These are phyloP conservation scores for Cryphonectria nitschkei DNA, from an alignment of 2,329 filamentous ascomycete genomes.

Conservation along the genomic window DNA sequence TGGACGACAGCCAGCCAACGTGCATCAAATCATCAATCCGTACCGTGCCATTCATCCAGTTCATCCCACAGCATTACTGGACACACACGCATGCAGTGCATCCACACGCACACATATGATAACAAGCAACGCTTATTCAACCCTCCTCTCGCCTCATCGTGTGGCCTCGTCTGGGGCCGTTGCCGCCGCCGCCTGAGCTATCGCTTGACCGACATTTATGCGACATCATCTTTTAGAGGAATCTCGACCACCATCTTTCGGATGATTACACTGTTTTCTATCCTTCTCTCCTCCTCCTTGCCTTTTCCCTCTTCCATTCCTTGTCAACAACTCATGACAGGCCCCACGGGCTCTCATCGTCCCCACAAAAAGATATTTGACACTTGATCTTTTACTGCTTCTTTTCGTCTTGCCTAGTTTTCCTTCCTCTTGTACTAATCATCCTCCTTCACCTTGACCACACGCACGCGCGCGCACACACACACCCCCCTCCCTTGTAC, in stretches of 20 bases:
- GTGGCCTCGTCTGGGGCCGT: neutral
- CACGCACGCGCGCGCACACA: too few species aligned
- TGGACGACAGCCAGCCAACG: neutral
- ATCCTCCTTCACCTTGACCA: neutral
- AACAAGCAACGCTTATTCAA: too few species aligned
- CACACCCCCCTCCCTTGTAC: neutral
- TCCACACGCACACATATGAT: too few species aligned
- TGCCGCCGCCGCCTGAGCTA: neutral
- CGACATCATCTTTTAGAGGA: neutral
- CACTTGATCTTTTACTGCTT: neutral
- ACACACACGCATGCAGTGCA: neutral
- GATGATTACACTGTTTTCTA: neutral
- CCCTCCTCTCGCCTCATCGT: neutral
- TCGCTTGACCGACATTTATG: constrained; percentile 26
- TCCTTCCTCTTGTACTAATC: neutral
- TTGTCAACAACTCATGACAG: neutral
- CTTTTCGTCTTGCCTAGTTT: neutral
- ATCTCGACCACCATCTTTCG: neutral
- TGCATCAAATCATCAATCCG: neutral
- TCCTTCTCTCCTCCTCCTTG: neutral
- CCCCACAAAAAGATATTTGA: neutral
- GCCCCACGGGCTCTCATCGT: neutral
- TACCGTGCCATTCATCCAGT: neutral
- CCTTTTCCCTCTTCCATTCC: neutral
- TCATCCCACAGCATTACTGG: too few species aligned